Evolutionary conservation across 129 eudicot genomes (phyloP), one percentile per base, ranked within the genome.

Genomic region (Artemisia tridentata): DNA sequence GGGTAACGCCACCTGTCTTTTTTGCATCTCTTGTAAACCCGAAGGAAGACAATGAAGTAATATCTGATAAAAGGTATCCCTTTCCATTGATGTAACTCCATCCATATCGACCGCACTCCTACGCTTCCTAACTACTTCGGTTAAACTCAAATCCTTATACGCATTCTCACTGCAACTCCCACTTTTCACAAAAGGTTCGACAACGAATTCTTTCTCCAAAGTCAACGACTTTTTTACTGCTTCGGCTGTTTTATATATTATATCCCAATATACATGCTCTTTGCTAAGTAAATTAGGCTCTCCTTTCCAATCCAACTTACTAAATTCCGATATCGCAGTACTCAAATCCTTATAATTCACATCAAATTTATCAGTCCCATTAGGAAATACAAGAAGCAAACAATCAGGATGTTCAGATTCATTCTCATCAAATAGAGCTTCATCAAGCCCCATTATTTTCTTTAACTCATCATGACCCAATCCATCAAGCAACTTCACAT

Each of bases 71-170:
- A 93, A 93, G 0, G 97, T 82, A 23, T 84, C 83, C 25, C 76
- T 87, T 10, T 50, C 57, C 78, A 89, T 85, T 3, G 27, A 23
- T 15, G 96, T 85, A 54, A 70, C 69, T 46, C 91, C 96, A 78
- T 89, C 98, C 98, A 93, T 93, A 71, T 87, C 96, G 10, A 93
- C 98, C 1, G 92, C 98, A 85, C 98, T 93, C 82, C 98, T 84
- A 65, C 98, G 87, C 75, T 82, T 87, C 73, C 98, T 83, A 56
- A 89, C 98, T 51, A 93, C 78, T 67, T 93, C 86, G 31, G 85
- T 75, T 50, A 93, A 58, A 69, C 79, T 82, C 13, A 93, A 23
- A 13, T 69, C 85, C 63, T 74, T 81, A 55, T 89, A 90, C 20
- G 83, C 70, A 76, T 75, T 56, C 17, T 70, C 90, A 75, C 88